A percentile compares a stretch with the other conserved stretches of the same genome.
Conservation (phyloP, 2,329 filamentous ascomycete genomes). For the Colletotrichum cereale region DNA sequence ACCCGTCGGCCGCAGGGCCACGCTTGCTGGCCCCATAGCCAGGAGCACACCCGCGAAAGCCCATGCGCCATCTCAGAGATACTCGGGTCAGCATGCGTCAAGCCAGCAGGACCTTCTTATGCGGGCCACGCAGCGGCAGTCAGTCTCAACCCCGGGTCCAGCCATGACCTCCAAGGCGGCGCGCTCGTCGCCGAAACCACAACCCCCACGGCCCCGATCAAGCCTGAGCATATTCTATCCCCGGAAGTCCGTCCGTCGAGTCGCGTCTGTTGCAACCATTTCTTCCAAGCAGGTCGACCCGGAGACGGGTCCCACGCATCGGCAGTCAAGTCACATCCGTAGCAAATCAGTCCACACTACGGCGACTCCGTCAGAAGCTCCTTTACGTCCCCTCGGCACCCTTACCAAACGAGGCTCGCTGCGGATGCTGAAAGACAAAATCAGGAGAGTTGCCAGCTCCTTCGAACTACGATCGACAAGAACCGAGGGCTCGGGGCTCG, state of each 20-base stretch:
- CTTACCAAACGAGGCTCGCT: slow-evolving; percentile 23
- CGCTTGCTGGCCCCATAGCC: background rate
- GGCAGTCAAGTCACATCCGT: background rate
- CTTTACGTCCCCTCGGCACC: background rate
- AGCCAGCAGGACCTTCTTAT: slow-evolving; percentile 11
- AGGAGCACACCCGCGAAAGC: background rate
- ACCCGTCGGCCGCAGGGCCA: background rate
- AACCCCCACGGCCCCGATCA: slow-evolving; percentile 7
- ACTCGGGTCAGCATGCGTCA: background rate
- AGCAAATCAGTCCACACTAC: slow-evolving; percentile 10
- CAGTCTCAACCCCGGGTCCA: background rate
- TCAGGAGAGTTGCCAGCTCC: slow-evolving; percentile 34
- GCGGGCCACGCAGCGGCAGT: background rate
- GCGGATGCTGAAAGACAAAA: slow-evolving; percentile 20
- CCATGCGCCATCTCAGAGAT: slow-evolving; percentile 3
- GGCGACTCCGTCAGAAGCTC: background rate
- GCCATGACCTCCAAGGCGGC: background rate
- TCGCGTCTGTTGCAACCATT: background rate
- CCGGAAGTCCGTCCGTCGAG: slow-evolving; percentile 13
- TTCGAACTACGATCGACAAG: slow-evolving; percentile 28
- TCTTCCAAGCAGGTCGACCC: background rate
- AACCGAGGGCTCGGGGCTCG: background rate
- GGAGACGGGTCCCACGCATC: background rate
- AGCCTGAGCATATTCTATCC: slow-evolving; percentile 11
- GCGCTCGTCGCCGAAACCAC: background rate